Evolutionary conservation across 2,329 filamentous ascomycete genomes (phyloP).

Genomic region (Colletotrichum simmondsii): DNA sequence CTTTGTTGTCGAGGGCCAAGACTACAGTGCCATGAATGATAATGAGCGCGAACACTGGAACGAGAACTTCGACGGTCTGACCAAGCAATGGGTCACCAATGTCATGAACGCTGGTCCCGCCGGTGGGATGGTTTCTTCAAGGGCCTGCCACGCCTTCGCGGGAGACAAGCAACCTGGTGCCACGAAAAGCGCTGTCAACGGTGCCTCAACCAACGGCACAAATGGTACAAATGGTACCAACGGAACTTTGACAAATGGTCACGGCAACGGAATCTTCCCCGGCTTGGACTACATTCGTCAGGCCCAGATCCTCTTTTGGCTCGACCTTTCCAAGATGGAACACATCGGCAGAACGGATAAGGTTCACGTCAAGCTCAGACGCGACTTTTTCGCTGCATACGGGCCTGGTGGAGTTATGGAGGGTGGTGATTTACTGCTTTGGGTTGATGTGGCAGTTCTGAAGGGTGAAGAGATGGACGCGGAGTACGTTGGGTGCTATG

Average conservation of each 20-base stretch:
- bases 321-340: constrained; percentile 32
- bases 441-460: constrained; percentile 25
- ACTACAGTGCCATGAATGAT: constrained; percentile 29
- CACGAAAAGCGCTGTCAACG: constrained; percentile 12
- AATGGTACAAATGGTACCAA: constrained; percentile 10
- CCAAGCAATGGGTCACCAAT: constrained; percentile 32
- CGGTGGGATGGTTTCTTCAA: constrained; percentile 21
- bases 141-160: constrained; percentile 26
- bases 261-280: constrained; percentile 18
- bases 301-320: constrained; percentile 26
- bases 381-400: constrained; percentile 25
- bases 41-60: constrained; percentile 30
- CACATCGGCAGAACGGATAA: constrained; percentile 25
- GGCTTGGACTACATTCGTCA: constrained; percentile 31
- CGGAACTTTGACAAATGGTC: constrained; percentile 14
- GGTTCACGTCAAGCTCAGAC: constrained; percentile 30
- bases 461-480: constrained; percentile 31
- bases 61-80: constrained; percentile 27
- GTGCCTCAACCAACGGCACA: constrained; percentile 9
- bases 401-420: constrained; percentile 28
- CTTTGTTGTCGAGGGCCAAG: constrained; percentile 31
- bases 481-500: constrained; percentile 30
- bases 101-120: constrained; percentile 13
- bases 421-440: constrained; percentile 26
- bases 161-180: constrained; percentile 29